phyloP scores from a whole-genome alignment of 306 rosid species.

The Hippophae gyantsensis region DNA sequence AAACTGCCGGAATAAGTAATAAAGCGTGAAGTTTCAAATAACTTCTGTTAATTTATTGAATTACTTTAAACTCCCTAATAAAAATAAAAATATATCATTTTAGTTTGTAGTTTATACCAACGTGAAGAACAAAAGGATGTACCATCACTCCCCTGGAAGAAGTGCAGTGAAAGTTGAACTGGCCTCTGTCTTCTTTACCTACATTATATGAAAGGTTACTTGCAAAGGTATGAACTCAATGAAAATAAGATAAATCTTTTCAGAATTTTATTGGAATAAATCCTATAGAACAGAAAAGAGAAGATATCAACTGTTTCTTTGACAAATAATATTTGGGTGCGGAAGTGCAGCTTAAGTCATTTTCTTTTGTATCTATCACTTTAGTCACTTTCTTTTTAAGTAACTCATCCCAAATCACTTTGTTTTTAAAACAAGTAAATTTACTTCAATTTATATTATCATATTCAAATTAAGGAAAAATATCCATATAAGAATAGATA shows the following conservation, averaged over 20 bases:
- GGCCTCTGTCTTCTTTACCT: constrained; percentile 78
- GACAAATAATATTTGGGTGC: no score
- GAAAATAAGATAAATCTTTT: background rate
- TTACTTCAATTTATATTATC: no score
- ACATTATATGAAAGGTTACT: constrained; percentile 22
- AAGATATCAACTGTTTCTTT: no score
- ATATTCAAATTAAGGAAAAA: no score
- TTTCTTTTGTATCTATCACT: no score
- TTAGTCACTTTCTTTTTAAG: no score
- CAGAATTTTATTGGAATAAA: no score
- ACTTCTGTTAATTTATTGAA: background rate
- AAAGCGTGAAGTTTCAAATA: background rate
- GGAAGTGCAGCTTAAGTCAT: no score
- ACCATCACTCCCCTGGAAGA: constrained; percentile 47
- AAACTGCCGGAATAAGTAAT: background rate
- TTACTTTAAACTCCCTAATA: background rate
- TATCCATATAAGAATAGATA: no score
- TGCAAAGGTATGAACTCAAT: background rate
- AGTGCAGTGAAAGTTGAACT: constrained; percentile 59
- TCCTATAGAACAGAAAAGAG: no score
- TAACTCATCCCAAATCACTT: no score
- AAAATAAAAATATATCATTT: constrained; percentile 4
- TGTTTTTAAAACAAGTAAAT: no score
- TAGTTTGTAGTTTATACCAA: constrained; percentile 8
- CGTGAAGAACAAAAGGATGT: constrained; percentile 11